A percentile compares a stretch with the other conserved stretches of the same genome.
These are phyloP conservation scores for Gautieria morchelliformis DNA, from an alignment of 768 basidiomycete genomes.

Conservation along the genomic window DNA sequence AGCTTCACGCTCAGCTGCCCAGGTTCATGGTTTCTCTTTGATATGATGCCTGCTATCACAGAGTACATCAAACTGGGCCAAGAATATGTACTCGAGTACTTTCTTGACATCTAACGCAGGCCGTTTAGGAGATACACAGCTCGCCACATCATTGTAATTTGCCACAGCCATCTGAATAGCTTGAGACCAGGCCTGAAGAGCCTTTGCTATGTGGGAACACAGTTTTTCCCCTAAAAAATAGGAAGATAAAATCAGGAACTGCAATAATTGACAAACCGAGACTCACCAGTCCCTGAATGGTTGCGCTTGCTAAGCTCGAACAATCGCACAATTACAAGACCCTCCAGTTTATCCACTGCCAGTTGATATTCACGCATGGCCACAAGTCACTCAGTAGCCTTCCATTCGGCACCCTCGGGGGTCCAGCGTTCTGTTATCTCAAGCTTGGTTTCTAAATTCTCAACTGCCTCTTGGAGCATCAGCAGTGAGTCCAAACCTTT, in stretches of 20 bases:
- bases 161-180: conserved; percentile 25
- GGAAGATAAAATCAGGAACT: no score
- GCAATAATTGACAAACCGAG: no score
- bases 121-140: conserved; percentile 6
- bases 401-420: conserved; percentile 8
- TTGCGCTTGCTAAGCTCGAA: no score
- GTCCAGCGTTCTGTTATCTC: conserved; percentile 13
- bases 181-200: conserved; percentile 19
- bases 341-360: no score
- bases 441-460: conserved; percentile 8
- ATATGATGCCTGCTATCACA: conserved; percentile 22
- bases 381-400: not conserved
- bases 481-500: not conserved
- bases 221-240: conserved; percentile 26
- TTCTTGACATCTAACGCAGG: conserved; percentile 11
- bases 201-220: conserved; percentile 24
- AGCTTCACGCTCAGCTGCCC: conserved; percentile 27
- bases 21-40: conserved; percentile 20
- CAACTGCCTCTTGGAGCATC: not conserved
- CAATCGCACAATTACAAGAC: no score
- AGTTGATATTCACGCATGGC: no score
- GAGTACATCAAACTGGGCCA: conserved; percentile 24
- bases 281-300: no score
- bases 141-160: conserved; percentile 23
- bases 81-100: conserved; percentile 8